These are phyloP conservation scores for Trypanosoma mega DNA, from an alignment of 208 protist genomes.

Conservation along the genomic window DNA sequence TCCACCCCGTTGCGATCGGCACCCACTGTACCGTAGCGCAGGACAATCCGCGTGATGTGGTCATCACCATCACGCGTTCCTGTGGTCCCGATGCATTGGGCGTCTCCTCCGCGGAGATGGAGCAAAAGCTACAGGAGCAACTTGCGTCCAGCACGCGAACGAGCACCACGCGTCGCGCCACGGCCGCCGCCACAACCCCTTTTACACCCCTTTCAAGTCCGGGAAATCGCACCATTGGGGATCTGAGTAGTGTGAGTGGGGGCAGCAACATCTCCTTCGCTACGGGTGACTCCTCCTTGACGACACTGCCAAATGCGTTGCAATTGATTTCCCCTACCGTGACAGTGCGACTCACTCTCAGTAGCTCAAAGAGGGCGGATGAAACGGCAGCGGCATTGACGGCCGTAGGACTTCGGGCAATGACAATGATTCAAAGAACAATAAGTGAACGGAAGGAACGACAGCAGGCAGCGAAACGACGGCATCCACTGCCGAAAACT, in stretches of 20 bases:
- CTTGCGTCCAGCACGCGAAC: slow-evolving; percentile 29
- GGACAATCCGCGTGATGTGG: slow-evolving; percentile 23
- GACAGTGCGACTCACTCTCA: slow-evolving; percentile 13
- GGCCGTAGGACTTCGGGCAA: slow-evolving; percentile 15
- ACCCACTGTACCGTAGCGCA: slow-evolving; percentile 43
- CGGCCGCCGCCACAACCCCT: too few relatives aligned
- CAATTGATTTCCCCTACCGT: slow-evolving; percentile 10
- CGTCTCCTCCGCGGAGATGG: slow-evolving; percentile 32
- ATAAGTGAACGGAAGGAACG: slow-evolving; percentile 5
- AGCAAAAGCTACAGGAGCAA: slow-evolving; percentile 28
- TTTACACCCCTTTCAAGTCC: background rate
- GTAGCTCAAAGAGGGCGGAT: slow-evolving; percentile 14
- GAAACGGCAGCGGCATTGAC: slow-evolving; percentile 13
- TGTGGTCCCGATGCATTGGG: slow-evolving; percentile 57
- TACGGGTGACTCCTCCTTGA: background rate
- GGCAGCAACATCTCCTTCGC: background rate
- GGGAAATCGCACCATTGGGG: background rate
- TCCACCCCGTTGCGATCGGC: slow-evolving; percentile 74
- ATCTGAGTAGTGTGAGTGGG: background rate
- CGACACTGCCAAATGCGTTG: background rate
- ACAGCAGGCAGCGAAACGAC: background rate
- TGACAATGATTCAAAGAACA: slow-evolving; percentile 20
- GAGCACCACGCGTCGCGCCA: slow-evolving; percentile 6
- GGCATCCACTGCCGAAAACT: background rate
- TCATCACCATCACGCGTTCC: slow-evolving; percentile 45